Evolutionary conservation across 768 basidiomycete species (phyloP), one percentile per base, ranked within the genome.

Genomic region (Amanita muscaria): DNA sequence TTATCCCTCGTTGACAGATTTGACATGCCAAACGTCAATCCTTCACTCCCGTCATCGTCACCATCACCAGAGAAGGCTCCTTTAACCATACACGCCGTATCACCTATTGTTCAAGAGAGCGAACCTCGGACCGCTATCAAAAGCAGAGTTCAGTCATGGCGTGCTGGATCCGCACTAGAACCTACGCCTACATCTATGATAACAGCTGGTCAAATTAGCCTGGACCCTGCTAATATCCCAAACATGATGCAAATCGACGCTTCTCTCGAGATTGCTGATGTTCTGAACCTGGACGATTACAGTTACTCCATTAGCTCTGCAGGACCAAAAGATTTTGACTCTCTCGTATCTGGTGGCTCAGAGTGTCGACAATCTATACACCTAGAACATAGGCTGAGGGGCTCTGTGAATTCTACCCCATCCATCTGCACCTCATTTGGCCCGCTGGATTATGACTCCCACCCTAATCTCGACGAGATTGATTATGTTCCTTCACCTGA

Each of bases 1-100:
- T 66, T 88, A 8, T 84, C 83, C 1, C 71, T 87, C 7, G 68
- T 86, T 3, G 81, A 85, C 52, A 71, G 77, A 47, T 70, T 77
- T 43, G 83, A 83, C 42, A 47, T 60, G 3, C 50, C 59, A 10
- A 34, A 25, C 8, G 5, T 25, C 27, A 39, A 16, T 46, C 48
- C 8, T 49, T 54, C 19, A 16, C 7, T 22, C 8, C 31, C 16
- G 12, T n/a, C 22, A 18, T 11, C 46, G 21, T 27, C 40, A 18
- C 49, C 61, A 11, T 58, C 65, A 10, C 60, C 61, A 5, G 61
- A 62, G 31, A 51, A 58, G 3, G 37, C 45, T 5, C 53, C 53
- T 15, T 49, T 54, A 22, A 50, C 48, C 18, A 49, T 63, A 1
- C 70, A 66, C 18, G 56, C 61, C 18, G 58, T 85, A 14, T 76